Percentiles rank a stretch among this genome's conserved stretches.
Evolutionary conservation across 352 stramenopile species (phyloP).

Genomic region (Peronospora tabacina): DNA sequence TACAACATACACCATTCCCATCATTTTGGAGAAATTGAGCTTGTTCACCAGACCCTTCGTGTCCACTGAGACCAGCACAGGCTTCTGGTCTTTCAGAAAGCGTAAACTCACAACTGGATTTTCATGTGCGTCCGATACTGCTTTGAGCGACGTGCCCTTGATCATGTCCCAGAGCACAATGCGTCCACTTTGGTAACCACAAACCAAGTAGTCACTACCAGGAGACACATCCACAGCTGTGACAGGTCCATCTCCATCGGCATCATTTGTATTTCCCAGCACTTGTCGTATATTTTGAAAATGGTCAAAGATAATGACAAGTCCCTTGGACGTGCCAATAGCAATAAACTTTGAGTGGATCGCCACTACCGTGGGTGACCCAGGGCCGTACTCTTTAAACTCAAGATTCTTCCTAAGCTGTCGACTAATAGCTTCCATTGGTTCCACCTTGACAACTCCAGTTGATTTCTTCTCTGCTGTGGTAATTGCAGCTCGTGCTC

Average conservation of each 20-base stretch:
- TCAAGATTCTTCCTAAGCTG: conserved; percentile 89
- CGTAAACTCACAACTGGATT: conserved; percentile 80
- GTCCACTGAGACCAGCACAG: conserved; percentile 75
- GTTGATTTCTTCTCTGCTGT: conserved; percentile 46
- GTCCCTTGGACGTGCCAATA: conserved; percentile 90
- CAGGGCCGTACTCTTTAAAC: conserved; percentile 86
- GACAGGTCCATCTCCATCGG: conserved; percentile 64
- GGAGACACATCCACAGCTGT: conserved; percentile 86
- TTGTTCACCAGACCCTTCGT: conserved; percentile 92
- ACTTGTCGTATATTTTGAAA: conserved; percentile 92
- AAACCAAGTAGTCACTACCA: conserved; percentile 86
- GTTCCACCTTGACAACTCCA: conserved; percentile 84
- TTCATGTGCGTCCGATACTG: conserved; percentile 85
- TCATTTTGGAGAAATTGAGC: conserved; percentile 91
- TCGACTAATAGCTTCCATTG: conserved; percentile 85
- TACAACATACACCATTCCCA: conserved; percentile 90
- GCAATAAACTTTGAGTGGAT: conserved; percentile 96
- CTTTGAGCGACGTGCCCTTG: conserved; percentile 87
- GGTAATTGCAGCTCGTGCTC: conserved; percentile 11
- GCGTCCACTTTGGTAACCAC: conserved; percentile 88
- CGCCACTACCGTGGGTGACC: conserved; percentile 88
- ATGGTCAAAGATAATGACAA: conserved; percentile 94
- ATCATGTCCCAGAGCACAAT: conserved; percentile 97
- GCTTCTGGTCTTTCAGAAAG: conserved; percentile 84
- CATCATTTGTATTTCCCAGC: conserved; percentile 77